phyloP scores from a whole-genome alignment of 1,284 basidiomycete genomes.

The Leucoagaricus sp. region DNA sequence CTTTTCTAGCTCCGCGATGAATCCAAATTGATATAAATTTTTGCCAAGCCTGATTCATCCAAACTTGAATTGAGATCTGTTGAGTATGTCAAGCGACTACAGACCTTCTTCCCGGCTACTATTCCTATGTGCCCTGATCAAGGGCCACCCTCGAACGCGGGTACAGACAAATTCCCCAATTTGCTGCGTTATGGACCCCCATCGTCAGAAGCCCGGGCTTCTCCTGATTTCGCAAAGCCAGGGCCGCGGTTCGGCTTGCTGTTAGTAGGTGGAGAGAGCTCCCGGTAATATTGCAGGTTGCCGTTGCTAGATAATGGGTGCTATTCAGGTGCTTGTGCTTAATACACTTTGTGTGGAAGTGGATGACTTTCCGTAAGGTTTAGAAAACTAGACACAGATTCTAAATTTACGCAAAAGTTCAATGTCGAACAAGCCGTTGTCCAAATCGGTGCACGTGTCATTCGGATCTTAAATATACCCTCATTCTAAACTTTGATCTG shows the following conservation, averaged over 20 bases:
- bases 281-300: conserved; percentile 18
- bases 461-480: too few species aligned
- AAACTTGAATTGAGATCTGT: conserved; percentile 24
- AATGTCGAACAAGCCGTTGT: too few species aligned
- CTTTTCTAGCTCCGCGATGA: not conserved
- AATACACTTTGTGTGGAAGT: not conserved
- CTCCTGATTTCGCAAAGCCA: conserved; percentile 55
- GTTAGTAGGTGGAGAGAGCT: conserved; percentile 34
- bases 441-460: too few species aligned
- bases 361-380: not conserved
- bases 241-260: conserved; percentile 53
- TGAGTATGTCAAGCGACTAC: conserved; percentile 44
- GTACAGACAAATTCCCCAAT: conserved; percentile 35
- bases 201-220: conserved; percentile 39
- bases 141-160: conserved; percentile 16
- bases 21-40: not conserved
- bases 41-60: conserved; percentile 2
- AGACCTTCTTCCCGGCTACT: conserved; percentile 45
- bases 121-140: conserved; percentile 39
- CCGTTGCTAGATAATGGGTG: not conserved
- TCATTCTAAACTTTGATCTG: too few species aligned
- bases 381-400: too few species aligned
- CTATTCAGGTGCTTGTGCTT: not conserved
- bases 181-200: conserved; percentile 48
- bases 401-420: too few species aligned